Base-by-base conservation (phyloP, 75 land plant genomes). In the Azolla pinnata region DNA sequence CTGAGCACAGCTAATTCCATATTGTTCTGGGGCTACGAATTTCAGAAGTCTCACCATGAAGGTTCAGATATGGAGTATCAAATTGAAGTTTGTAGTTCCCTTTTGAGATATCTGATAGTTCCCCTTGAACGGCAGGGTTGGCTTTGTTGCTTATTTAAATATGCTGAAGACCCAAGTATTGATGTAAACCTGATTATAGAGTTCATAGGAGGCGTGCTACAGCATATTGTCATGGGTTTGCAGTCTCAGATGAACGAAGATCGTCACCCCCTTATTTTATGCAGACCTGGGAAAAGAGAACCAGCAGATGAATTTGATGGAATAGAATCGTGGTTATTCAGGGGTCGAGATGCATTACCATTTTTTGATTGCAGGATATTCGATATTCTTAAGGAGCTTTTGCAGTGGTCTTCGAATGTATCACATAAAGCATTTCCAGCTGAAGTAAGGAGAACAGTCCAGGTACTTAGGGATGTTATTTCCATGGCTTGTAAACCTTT, bases 1-100 rank as follows among this genome's bases (percentile, higher is more conserved):
- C 27, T 61, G 33, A n/a, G 48, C 72, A 25, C 66, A 60, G 30
- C 53, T 67, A 57, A 46, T 2, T 31, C 61, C 45, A 46, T 83
- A 46, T 63, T 90, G 33, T 78, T 78, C 66, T 83, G 84, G 73
- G 48, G 74, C 24, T 29, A 74, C 51, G 77, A 76, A 42, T 44
- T 76, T 46, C 49, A 31, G 29, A 56, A 49, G 19, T 61, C 45
- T 35, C 69, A 71, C 25, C 70, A 30, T 56, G 55, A 42, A 33
- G 57, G 53, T n/a, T 68, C 62, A 27, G 44, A 60, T 45, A 52
- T 60, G n/a, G 66, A 65, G 49, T 29, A 56, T 18, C 64, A 74
- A 17, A 65, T 75, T 24, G 66, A 75, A 17, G 63, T 64, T 2
- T 85, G 83, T 56, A 67, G 67, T 44, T 23, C 26, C 47, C 77